phyloP scores from a whole-genome alignment of 306 rosid species.

The Comarum palustre region DNA sequence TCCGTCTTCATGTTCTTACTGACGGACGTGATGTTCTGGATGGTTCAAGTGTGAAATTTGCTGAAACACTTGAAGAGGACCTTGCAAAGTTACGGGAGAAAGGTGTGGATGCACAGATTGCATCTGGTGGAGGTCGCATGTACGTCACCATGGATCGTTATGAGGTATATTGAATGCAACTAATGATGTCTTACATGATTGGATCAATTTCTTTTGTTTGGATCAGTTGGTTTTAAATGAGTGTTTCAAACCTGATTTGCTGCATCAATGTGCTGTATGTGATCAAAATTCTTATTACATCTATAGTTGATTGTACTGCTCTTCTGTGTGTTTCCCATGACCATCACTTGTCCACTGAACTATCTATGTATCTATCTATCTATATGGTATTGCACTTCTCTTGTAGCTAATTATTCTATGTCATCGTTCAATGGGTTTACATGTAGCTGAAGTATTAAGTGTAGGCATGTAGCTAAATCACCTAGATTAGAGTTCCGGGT shows the following conservation, averaged over 20 bases:
- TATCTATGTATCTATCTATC: neutral
- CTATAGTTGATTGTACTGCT: neutral
- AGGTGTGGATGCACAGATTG: conserved; percentile 82
- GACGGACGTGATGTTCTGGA: conserved; percentile 99
- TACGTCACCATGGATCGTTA: conserved; percentile 97
- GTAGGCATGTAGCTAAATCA: neutral
- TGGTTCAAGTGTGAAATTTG: conserved; percentile 87
- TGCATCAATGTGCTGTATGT: neutral
- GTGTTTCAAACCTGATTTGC: neutral
- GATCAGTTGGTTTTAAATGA: neutral
- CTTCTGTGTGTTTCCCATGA: neutral
- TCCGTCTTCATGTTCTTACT: conserved; percentile 86
- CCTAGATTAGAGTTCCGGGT: neutral
- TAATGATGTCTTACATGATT: neutral
- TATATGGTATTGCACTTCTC: neutral
- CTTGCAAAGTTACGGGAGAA: conserved; percentile 66
- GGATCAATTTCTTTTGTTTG: neutral
- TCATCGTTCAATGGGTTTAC: neutral
- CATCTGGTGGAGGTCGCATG: conserved; percentile 99
- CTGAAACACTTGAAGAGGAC: conserved; percentile 74
- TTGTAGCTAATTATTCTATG: neutral
- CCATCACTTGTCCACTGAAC: neutral
- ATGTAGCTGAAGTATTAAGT: neutral
- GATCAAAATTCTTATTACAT: neutral
- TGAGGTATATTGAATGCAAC: conserved; percentile 48